phyloP scores from a whole-genome alignment of 169 alveolate genomes.

The Perkinsus chesapeaki region DNA sequence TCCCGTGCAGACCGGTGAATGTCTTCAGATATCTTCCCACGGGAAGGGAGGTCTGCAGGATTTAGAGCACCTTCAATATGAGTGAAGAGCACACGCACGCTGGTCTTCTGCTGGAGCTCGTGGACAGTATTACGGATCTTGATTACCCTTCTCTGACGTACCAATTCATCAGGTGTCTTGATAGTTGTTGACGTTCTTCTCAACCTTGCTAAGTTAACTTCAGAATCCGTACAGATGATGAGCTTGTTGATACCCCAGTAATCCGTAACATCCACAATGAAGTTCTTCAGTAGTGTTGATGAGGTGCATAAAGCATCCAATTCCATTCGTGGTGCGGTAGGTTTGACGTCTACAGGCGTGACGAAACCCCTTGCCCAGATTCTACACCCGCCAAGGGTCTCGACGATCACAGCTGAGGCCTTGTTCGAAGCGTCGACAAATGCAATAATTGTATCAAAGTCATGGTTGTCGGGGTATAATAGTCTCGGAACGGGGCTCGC shows the following conservation, averaged over 20 bases:
- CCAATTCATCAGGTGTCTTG: not conserved
- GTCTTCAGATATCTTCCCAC: not conserved
- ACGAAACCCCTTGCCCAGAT: not conserved
- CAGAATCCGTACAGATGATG: not conserved
- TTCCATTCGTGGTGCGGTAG: not conserved
- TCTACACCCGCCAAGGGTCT: not conserved
- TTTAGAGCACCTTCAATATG: not conserved
- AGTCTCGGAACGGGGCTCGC: not conserved
- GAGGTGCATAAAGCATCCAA: not conserved
- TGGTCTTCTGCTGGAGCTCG: not conserved
- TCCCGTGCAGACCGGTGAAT: not conserved
- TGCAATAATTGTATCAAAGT: not conserved
- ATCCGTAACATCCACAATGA: not conserved
- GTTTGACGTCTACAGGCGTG: not conserved
- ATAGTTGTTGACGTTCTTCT: not conserved
- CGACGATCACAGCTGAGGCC: not conserved
- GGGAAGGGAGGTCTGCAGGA: not conserved
- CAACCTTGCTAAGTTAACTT: not conserved
- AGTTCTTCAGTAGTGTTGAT: not conserved
- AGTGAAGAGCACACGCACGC: not conserved
- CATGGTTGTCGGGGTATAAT: not conserved
- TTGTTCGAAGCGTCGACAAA: not conserved
- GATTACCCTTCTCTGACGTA: not conserved
- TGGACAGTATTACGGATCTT: not conserved
- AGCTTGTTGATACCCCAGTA: not conserved